Percentiles rank a stretch among this genome's conserved stretches.
phyloP scores from a whole-genome alignment of 129 eudicot genomes.

The Ambrosia trifida region DNA sequence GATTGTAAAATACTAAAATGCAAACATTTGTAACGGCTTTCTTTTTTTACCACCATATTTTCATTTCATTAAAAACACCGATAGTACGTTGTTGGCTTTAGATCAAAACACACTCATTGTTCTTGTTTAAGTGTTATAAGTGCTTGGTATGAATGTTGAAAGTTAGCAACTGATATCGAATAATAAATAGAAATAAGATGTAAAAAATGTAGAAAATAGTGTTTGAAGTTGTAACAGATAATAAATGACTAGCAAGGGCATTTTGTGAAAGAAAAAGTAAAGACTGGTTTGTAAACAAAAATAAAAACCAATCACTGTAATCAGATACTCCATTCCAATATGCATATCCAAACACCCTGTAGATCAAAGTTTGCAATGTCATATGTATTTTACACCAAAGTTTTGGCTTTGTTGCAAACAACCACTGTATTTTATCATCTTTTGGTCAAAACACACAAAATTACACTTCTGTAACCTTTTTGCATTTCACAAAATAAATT shows the following conservation, averaged over 20 bases:
- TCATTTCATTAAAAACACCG: not conserved
- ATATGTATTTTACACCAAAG: not conserved
- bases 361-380: not conserved
- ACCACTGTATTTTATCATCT: not conserved
- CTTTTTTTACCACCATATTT: not conserved
- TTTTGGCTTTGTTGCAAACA: not conserved
- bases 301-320: not conserved
- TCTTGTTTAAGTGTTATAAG: not conserved
- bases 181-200: not conserved
- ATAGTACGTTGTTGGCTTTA: not conserved
- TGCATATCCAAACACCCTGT: slow-evolving; percentile 2
- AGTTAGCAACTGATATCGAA: not conserved
- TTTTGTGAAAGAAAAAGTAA: not conserved
- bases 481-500: slow-evolving; percentile 4
- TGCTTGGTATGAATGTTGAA: not conserved
- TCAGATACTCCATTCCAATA: not conserved
- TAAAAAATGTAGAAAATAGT: not conserved
- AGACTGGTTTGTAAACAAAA: not conserved
- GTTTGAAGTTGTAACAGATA: not conserved
- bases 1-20: slow-evolving; percentile 6
- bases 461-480: not conserved
- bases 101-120: slow-evolving; percentile 16
- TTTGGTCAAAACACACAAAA: not conserved
- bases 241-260: not conserved
- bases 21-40: not conserved